Percentiles rank a stretch among this genome's conserved stretches.
phyloP scores from a whole-genome alignment of 148 eudicot genomes.

The Silene uniflora region DNA sequence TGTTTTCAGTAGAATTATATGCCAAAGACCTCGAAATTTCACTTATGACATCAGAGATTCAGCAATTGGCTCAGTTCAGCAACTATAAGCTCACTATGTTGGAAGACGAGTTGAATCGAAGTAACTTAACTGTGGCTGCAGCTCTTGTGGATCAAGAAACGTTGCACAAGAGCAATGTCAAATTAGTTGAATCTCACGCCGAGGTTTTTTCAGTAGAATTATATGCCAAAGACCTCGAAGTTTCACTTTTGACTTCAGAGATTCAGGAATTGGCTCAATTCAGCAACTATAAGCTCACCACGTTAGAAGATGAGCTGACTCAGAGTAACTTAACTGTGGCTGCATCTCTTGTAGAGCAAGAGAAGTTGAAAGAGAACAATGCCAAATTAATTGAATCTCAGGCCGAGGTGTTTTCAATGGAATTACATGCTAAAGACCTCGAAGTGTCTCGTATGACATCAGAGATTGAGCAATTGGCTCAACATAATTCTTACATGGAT shows the following conservation, averaged over 20 bases:
- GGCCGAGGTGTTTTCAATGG: slow-evolving; percentile 40
- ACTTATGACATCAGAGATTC: slow-evolving; percentile 46
- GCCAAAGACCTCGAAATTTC: slow-evolving; percentile 68
- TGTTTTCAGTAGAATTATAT: slow-evolving; percentile 38
- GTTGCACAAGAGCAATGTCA: slow-evolving; percentile 39
- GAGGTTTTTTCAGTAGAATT: slow-evolving; percentile 45
- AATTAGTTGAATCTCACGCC: slow-evolving; percentile 37
- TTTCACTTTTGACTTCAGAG: slow-evolving; percentile 48
- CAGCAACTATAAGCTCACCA: too few relatives aligned
- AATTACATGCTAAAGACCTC: background rate
- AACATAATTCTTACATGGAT: slow-evolving; percentile 31
- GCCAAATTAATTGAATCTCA: slow-evolving; percentile 35
- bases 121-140: slow-evolving; percentile 23
- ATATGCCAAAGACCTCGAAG: slow-evolving; percentile 63
- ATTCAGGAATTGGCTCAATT: slow-evolving; percentile 36
- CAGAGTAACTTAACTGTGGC: slow-evolving; percentile 15
- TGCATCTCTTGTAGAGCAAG: slow-evolving; percentile 47
- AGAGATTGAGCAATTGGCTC: background rate
- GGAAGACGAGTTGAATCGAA: too few relatives aligned
- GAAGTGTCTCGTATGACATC: background rate
- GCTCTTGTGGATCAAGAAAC: slow-evolving; percentile 50
- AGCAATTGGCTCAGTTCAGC: slow-evolving; percentile 31
- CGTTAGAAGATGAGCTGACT: too few relatives aligned
- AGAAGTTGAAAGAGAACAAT: slow-evolving; percentile 39
- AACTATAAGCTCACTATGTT: too few relatives aligned